Base-by-base conservation (phyloP, 2,329 filamentous ascomycete species). In the Aspergillus carbonarius region DNA sequence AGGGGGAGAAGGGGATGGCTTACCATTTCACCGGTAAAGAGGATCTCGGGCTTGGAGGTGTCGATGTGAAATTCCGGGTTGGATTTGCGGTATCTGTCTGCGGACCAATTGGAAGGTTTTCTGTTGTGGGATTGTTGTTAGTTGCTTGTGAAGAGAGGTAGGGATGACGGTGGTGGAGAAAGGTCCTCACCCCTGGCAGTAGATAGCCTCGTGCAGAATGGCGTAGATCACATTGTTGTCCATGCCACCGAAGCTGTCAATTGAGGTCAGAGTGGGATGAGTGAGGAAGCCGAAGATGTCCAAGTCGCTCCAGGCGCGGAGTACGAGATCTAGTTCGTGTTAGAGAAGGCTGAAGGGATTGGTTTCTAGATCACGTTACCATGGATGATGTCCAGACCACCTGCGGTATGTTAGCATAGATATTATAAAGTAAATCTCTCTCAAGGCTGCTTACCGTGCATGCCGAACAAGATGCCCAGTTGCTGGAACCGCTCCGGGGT, bases 1-100 rank as follows among this genome's bases (percentile, higher is more conserved):
- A 5, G 4, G 6, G 23, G 39, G 25, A n/a, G 8, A 15, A 1
- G n/a, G 32, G 35, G 13, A 9, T 15, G 6, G 23, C 63, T 63
- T 68, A 82, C 80, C 92, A 96, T 97, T 78, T 98, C 93, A 60
- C 93, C 92, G 0, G 91, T 92, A 77, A 97, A 96, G 74, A 84
- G 90, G 20, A 95, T 79, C 0, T 88, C 87, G 2, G 77, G 71
- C 5, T 79, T 73, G 0, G 72, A 71, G 8, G 60, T 73, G 2
- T 78, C 74, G 17, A 79, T 67, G 54, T 79, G 75, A 71, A 85
- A 86, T 15, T 75, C 76, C 0, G 78, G 71, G 60, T 76, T 77
- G 5, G 66, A 67, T 17, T 66, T 60, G 23, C 70, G 69, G 42
- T 68, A 55, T 54, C 63, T 81, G 74, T 63, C 88, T 81, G 54